Evolutionary conservation across 495 filamentous ascomycete genomes (phyloP).

Genomic region (Aspergillus carlsbadensis): DNA sequence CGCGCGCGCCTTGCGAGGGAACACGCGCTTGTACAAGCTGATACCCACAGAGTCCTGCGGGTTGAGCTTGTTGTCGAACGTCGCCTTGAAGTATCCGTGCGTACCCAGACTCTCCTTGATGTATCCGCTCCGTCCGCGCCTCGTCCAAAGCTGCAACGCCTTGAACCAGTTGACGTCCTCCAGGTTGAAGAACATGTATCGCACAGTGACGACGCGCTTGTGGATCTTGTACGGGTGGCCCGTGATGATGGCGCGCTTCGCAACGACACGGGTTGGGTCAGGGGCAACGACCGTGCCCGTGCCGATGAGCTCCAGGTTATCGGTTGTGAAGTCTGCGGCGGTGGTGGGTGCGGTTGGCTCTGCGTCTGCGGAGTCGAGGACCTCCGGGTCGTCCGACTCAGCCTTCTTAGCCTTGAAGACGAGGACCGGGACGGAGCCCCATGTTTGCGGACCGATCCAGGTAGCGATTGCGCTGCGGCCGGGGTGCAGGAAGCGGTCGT

Average conservation of each 20-base stretch:
- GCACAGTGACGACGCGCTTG: slow-evolving; percentile 90
- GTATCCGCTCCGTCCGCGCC: slow-evolving; percentile 78
- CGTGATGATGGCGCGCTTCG: slow-evolving; percentile 91
- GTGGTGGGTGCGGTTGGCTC: slow-evolving; percentile 7
- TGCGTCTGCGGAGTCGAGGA: slow-evolving; percentile 38
- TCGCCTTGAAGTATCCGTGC: slow-evolving; percentile 98
- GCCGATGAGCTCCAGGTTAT: slow-evolving; percentile 66
- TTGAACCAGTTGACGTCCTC: slow-evolving; percentile 98
- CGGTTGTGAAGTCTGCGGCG: slow-evolving; percentile 20
- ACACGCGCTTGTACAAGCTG: slow-evolving; percentile 90
- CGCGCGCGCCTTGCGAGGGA: slow-evolving; percentile 66
- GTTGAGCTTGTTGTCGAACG: slow-evolving; percentile 93
- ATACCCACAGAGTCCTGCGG: slow-evolving; percentile 91
- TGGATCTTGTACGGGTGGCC: slow-evolving; percentile 98
- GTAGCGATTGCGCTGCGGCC: slow-evolving; percentile 87
- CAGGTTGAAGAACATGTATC: slow-evolving; percentile 99
- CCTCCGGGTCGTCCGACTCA: slow-evolving; percentile 34
- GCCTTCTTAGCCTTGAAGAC: slow-evolving; percentile 69
- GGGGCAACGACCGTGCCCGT: slow-evolving; percentile 83
- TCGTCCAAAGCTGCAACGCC: slow-evolving; percentile 91
- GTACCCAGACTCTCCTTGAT: slow-evolving; percentile 94
- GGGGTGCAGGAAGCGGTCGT: slow-evolving; percentile 87
- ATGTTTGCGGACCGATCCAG: slow-evolving; percentile 86
- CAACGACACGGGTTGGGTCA: slow-evolving; percentile 76
- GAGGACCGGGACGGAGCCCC: slow-evolving; percentile 85